Percentiles rank a stretch among this genome's conserved stretches.
Evolutionary conservation across 2,329 filamentous ascomycete species (phyloP).

Genomic region (Alternaria conjuncta): DNA sequence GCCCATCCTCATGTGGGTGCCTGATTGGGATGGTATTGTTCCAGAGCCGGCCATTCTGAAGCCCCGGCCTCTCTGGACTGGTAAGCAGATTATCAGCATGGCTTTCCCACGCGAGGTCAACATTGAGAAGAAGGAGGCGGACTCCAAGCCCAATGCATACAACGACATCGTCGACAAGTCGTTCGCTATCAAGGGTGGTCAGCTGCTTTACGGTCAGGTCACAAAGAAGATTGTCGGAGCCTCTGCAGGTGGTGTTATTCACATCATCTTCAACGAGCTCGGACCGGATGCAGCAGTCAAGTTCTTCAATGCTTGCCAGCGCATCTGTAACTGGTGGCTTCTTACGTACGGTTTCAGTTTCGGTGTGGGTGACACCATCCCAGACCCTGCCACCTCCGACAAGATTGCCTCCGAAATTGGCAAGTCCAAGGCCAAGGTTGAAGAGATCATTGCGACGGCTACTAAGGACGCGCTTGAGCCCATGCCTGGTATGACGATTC

Average conservation of each 20-base stretch:
- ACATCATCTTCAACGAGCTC: constrained; percentile 95
- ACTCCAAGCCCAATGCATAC: constrained; percentile 55
- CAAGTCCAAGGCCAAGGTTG: constrained; percentile 81
- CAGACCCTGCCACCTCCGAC: constrained; percentile 81
- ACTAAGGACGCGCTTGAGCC: constrained; percentile 88
- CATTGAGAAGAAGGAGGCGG: constrained; percentile 64
- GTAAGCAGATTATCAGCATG: constrained; percentile 96
- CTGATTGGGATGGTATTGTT: constrained; percentile 94
- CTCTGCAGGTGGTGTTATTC: constrained; percentile 86
- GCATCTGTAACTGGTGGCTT: constrained; percentile 96
- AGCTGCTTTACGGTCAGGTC: constrained; percentile 88
- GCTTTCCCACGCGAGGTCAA: constrained; percentile 88
- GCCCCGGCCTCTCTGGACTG: constrained; percentile 91
- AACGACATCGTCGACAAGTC: constrained; percentile 80
- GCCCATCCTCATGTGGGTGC: constrained; percentile 97
- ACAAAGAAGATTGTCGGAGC: constrained; percentile 96
- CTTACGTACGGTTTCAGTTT: constrained; percentile 97
- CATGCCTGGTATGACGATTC: constrained; percentile 97
- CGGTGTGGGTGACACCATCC: constrained; percentile 97
- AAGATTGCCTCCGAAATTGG: constrained; percentile 84
- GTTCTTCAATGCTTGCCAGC: constrained; percentile 95
- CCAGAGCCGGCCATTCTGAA: constrained; percentile 93
- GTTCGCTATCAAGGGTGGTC: constrained; percentile 81
- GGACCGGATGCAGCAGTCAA: constrained; percentile 84
- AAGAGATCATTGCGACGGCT: constrained; percentile 74